Conservation (phyloP, 2,329 filamentous ascomycete species). For the Endothia cerciana region DNA sequence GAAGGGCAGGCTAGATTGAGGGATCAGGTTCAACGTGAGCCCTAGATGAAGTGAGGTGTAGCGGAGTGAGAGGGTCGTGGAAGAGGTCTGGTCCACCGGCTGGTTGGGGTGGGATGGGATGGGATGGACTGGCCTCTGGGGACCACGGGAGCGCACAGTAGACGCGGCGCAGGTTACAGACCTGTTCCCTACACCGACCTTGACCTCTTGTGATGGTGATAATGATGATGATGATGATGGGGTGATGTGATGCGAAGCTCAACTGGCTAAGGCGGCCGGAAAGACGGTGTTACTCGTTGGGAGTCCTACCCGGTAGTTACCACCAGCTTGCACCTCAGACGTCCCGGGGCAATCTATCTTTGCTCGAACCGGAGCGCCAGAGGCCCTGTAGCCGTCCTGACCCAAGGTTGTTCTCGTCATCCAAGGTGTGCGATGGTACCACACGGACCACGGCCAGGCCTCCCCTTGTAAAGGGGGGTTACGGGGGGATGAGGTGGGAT, state of each 20-base stretch:
- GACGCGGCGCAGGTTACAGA: slow-evolving; percentile 22
- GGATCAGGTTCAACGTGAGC: neutral
- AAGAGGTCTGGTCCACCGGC: slow-evolving; percentile 10
- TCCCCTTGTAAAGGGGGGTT: slow-evolving; percentile 1
- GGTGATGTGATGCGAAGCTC: neutral
- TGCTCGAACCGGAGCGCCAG: neutral
- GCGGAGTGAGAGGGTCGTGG: slow-evolving; percentile 5
- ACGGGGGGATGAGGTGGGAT: slow-evolving; percentile 7
- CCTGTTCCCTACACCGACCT: slow-evolving; percentile 25
- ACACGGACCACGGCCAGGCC: neutral
- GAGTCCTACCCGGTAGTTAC: too few relatives aligned
- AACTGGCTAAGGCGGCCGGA: neutral
- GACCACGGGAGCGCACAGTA: slow-evolving; percentile 9
- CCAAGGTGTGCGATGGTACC: neutral
- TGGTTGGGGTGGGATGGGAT: slow-evolving; percentile 2
- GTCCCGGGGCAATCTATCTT: neutral
- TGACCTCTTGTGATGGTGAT: too few relatives aligned
- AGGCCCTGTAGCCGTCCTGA: neutral
- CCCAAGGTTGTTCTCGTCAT: slow-evolving; percentile 3
- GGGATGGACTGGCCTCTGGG: slow-evolving; percentile 14
- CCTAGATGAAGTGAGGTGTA: neutral
- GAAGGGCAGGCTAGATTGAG: neutral
- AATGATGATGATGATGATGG: too few relatives aligned
- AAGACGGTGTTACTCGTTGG: neutral
- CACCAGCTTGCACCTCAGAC: neutral